phyloP scores from a whole-genome alignment of 768 basidiomycete species.

The Ramaria sp. region DNA sequence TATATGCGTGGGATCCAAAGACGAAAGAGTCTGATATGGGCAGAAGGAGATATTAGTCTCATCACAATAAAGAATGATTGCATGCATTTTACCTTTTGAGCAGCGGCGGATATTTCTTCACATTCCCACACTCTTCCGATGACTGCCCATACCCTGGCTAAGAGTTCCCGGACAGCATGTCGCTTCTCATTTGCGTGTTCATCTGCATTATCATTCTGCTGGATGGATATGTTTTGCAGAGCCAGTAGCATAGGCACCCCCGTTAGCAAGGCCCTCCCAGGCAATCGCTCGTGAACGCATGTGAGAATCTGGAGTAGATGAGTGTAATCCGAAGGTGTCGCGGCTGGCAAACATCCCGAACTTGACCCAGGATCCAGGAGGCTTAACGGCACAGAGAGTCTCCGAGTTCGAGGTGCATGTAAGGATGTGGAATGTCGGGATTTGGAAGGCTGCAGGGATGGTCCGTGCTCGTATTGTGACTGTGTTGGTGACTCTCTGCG shows the following conservation, averaged over 20 bases:
- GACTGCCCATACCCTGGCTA: constrained; percentile 53
- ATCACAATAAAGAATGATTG: not conserved
- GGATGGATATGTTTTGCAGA: constrained; percentile 39
- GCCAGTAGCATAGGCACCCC: constrained; percentile 85
- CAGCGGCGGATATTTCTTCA: constrained; percentile 38
- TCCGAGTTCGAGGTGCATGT: not conserved
- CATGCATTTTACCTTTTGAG: constrained; percentile 42
- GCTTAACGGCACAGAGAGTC: constrained; percentile 10
- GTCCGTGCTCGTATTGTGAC: not conserved
- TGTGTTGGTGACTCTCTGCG: constrained; percentile 14
- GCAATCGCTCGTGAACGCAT: constrained; percentile 60
- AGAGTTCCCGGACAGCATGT: constrained; percentile 47
- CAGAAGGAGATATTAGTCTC: constrained; percentile 8
- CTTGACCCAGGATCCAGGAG: constrained; percentile 9
- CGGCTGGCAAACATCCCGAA: constrained; percentile 28
- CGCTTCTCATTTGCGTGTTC: constrained; percentile 25
- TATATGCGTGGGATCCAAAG: constrained; percentile 25
- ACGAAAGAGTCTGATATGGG: constrained; percentile 32
- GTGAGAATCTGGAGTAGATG: constrained; percentile 59
- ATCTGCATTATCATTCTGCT: constrained; percentile 26
- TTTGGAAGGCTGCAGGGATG: constrained; percentile 12
- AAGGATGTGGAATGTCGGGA: constrained; percentile 27
- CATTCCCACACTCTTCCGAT: constrained; percentile 68
- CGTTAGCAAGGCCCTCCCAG: constrained; percentile 60
- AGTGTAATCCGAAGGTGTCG: constrained; percentile 65